phyloP scores from a whole-genome alignment of 1,139 yeast species.

The Casaregolazyma lundiana region DNA sequence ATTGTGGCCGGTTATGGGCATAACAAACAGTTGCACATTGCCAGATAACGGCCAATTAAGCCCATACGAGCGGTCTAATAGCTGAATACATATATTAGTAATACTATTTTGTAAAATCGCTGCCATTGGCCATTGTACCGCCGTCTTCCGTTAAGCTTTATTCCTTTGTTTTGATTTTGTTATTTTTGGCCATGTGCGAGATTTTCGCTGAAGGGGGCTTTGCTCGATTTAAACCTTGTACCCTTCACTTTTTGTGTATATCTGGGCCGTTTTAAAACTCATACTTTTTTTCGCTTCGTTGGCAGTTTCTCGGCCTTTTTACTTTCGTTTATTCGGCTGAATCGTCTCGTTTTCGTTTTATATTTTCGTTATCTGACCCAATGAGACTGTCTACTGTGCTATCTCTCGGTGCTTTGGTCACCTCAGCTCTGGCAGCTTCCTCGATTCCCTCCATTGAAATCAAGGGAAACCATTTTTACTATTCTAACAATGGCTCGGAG shows the following conservation, averaged over 20 bases:
- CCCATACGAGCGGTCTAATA: too few relatives aligned
- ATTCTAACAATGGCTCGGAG: conserved; percentile 74
- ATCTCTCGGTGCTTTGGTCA: conserved; percentile 17
- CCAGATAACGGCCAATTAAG: too few relatives aligned
- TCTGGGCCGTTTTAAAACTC: too few relatives aligned
- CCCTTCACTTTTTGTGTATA: not conserved
- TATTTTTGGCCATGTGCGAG: conserved; percentile 1
- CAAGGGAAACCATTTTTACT: conserved; percentile 59
- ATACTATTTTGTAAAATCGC: too few relatives aligned
- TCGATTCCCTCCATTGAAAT: conserved; percentile 34
- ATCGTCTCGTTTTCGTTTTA: not conserved
- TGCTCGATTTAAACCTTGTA: not conserved
- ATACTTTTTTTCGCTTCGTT: not conserved
- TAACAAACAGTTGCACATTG: too few relatives aligned
- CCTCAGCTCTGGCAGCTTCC: conserved; percentile 22
- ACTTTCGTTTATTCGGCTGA: not conserved
- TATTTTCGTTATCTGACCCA: conserved; percentile 1
- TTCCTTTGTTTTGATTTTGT: conserved; percentile 2
- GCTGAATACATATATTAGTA: too few relatives aligned
- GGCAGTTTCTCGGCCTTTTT: not conserved
- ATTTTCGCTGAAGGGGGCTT: not conserved
- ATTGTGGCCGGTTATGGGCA: too few relatives aligned
- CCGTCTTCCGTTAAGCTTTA: too few relatives aligned
- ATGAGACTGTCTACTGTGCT: conserved; percentile 16
- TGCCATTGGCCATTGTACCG: too few relatives aligned